Evolutionary conservation across 2,329 filamentous ascomycete genomes (phyloP), one percentile per base, ranked within the genome.

Genomic region (Phyllosticta citribraziliensis): DNA sequence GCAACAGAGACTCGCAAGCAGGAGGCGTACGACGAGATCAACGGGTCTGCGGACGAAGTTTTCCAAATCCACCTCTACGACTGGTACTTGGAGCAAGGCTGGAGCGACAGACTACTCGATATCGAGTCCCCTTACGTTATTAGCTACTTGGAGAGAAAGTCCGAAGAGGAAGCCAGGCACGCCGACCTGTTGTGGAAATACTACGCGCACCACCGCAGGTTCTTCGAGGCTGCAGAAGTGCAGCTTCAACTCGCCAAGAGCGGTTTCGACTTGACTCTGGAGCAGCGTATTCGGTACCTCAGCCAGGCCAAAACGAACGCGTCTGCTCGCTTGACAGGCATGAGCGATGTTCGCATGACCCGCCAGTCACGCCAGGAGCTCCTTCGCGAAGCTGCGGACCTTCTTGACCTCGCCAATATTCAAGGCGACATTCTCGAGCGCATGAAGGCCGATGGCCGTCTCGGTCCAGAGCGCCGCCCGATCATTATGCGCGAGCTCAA

Each of bases 21-120:
- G 56, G 93, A 99, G 76, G 93, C 94, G 0, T 96, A 97, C 74
- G 84, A 87, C 53, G 89, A 97, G 2, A 91, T 99, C 67, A 90
- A 95, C 70, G 84, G 83, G 62, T 96, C 93, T 0, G 83, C 87
- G 14, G 94, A 99, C 66, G 90, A 97, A 69, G 89, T 97, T 4
- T 99, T 99, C 78, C 88, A 97, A 72, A 95, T 90, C 64, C 91
- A 90, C 68, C 81, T 99, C n/a, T 99, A 97, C 72, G 92, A 97
- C 69, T 99, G 94, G 93, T 99, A 99, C 74, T 86, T 97, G 66
- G 76, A 82, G 59, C 87, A 92, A 71, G 88, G 88, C 19, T 92
- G 89, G 85, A 88, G 85, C 10, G 91, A 97, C 65, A 87, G 91
- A 14, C 82, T 99, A 27, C 83, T 99, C 35, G 85, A 88, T 40